Percentiles rank a stretch among this genome's conserved stretches.
Evolutionary conservation across 148 eudicot genomes (phyloP).

Genomic region (Rhododendron henanense): DNA sequence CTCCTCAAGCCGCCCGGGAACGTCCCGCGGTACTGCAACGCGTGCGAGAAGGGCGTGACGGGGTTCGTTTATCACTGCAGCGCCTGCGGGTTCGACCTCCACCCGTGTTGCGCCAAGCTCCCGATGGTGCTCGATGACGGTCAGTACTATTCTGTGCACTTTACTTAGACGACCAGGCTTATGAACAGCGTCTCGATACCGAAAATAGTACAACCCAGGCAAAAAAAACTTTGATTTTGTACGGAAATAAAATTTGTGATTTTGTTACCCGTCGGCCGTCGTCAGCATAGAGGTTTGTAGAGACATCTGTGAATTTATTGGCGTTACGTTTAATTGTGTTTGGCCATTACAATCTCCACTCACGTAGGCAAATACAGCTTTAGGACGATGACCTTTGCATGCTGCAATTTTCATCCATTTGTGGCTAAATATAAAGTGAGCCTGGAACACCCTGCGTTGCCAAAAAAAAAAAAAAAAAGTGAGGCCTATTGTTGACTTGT

Average conservation of each 20-base stretch:
- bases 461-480: too few species aligned
- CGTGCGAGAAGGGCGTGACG: slow-evolving; percentile 62
- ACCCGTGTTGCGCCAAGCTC: slow-evolving; percentile 90
- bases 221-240: too few species aligned
- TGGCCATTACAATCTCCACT: too few species aligned
- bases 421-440: not conserved
- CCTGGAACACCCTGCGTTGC: too few species aligned
- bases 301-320: too few species aligned
- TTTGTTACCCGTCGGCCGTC: too few species aligned
- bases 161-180: not conserved
- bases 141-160: not conserved
- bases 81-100: slow-evolving; percentile 79
- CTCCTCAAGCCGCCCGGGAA: slow-evolving; percentile 59
- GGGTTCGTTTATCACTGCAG: slow-evolving; percentile 88
- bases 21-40: slow-evolving; percentile 73
- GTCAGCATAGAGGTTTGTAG: too few species aligned
- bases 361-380: not conserved
- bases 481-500: too few species aligned
- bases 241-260: too few species aligned
- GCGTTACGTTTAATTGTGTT: too few species aligned
- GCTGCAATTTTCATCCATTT: not conserved
- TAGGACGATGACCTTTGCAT: not conserved
- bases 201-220: too few species aligned
- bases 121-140: slow-evolving; percentile 75
- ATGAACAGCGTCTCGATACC: too few species aligned